Evolutionary conservation across 2,329 filamentous ascomycete genomes (phyloP), one percentile per base, ranked within the genome.

Genomic region (Penicillium sp.): DNA sequence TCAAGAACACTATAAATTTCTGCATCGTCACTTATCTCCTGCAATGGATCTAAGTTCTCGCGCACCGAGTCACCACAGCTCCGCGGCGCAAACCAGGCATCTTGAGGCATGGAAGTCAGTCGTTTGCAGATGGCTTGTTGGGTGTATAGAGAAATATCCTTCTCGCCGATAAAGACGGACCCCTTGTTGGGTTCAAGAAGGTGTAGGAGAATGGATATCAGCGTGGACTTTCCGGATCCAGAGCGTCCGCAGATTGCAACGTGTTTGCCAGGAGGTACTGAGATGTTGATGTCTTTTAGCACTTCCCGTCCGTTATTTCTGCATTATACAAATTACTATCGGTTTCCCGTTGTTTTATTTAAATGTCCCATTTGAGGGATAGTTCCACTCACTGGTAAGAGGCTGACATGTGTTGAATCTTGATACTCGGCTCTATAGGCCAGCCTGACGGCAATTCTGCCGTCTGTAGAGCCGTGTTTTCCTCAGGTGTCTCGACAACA

Each of bases 281-380:
- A 67, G 2, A 84, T 63, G 7, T 70, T 77, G 42, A 83, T 68
- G n/a, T 77, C 64, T n/a, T 73, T 68, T 51, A 82, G 70, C n/a
- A 49, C 52, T 4, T 49, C 38, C 24, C 11, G 42, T 24, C 42
- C 52, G 12, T 18, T 33, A 8, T 20, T 40, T 40, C 43, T 47
- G 23, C 23, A 30, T 46, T 40, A 40, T 40, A 40, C 2, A 40
- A 40, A 20, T 40, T 40, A 40, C 3, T 14, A 40, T 40, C n/a
- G 8, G 3, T 40, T 8, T 7, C 33, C n/a, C 9, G 12, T 38
- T 9, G 8, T 4, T 33, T 33, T 33, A 33, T 33, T 33, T 35
- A n/a, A 33, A 8, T 14, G 16, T 8, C 11, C 12, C 3, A 1
- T 18, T 21, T 7, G 24, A 23, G 12, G 24, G 11, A 45, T 9